Evolutionary conservation across 176 grass and related monocot genomes (phyloP).

Genomic region (Cenchrus purpureus): DNA sequence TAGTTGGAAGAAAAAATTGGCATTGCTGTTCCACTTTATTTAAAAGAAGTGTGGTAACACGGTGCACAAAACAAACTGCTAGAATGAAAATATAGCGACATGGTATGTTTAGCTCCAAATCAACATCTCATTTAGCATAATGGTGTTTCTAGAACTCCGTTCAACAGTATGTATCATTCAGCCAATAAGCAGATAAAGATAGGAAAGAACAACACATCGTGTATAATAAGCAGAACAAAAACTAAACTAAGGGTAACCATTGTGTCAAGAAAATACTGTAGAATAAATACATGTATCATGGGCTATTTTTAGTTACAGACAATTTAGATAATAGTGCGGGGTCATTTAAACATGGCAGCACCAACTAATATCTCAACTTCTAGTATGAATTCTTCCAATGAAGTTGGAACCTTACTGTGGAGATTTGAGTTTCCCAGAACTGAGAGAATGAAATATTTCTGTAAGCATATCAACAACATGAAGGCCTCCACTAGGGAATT

Average conservation of each 20-base stretch:
- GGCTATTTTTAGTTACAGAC: not conserved
- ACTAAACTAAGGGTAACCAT: slow-evolving; percentile 12
- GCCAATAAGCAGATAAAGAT: slow-evolving; percentile 1
- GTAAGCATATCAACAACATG: slow-evolving; percentile 70
- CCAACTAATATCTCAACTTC: slow-evolving; percentile 12
- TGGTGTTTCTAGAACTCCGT: not conserved
- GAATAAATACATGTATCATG: slow-evolving; percentile 1
- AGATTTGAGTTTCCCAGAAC: slow-evolving; percentile 71
- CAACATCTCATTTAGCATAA: not conserved
- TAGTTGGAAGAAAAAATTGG: not conserved
- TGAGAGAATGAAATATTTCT: slow-evolving; percentile 65
- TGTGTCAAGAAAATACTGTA: slow-evolving; percentile 20
- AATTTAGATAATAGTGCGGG: not conserved
- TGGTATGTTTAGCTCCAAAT: not conserved
- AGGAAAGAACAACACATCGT: not conserved
- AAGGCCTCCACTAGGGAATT: slow-evolving; percentile 63
- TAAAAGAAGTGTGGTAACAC: slow-evolving; percentile 31
- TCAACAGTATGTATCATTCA: slow-evolving; percentile 21
- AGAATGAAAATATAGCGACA: slow-evolving; percentile 24
- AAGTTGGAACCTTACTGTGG: slow-evolving; percentile 61
- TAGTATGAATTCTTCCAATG: slow-evolving; percentile 5
- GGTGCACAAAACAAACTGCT: slow-evolving; percentile 19
- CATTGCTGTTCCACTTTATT: not conserved
- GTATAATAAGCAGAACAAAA: slow-evolving; percentile 16
- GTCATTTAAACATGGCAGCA: not conserved